Conservation (phyloP, 2,329 filamentous ascomycete species). For the Hymenotorrendiella dingleyae region DNA sequence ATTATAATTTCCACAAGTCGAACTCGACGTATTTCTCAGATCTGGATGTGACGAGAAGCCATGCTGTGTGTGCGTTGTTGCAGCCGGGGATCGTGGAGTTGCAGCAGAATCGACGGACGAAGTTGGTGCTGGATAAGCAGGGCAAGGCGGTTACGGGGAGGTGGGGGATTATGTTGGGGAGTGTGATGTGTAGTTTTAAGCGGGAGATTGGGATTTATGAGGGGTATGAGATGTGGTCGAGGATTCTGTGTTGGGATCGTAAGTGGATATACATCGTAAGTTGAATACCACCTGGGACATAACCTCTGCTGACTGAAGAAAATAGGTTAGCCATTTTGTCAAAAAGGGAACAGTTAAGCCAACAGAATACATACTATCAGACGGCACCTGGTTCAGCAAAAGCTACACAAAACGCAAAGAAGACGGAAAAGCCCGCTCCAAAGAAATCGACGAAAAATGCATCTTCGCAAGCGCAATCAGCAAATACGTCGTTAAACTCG, state of each 20-base stretch:
- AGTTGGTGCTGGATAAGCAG: slow-evolving; percentile 38
- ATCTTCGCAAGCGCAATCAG: slow-evolving; percentile 67
- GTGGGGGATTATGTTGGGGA: slow-evolving; percentile 63
- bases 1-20: slow-evolving; percentile 69
- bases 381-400: slow-evolving; percentile 36
- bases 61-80: slow-evolving; percentile 67
- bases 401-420: slow-evolving; percentile 35
- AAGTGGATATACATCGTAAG: slow-evolving; percentile 80
- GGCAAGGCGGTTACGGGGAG: slow-evolving; percentile 45
- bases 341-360: slow-evolving; percentile 53
- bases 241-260: slow-evolving; percentile 67
- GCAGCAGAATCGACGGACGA: slow-evolving; percentile 42
- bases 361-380: slow-evolving; percentile 35
- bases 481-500: slow-evolving; percentile 81
- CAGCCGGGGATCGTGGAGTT: slow-evolving; percentile 50
- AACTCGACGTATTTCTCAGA: slow-evolving; percentile 68
- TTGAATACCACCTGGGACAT: too few species aligned
- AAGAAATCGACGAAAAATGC: slow-evolving; percentile 49
- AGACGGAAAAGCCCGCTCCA: slow-evolving; percentile 29
- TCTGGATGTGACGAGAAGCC: slow-evolving; percentile 68
- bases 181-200: slow-evolving; percentile 68
- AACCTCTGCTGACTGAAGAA: too few species aligned
- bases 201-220: slow-evolving; percentile 65
- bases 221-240: slow-evolving; percentile 67
- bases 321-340: slow-evolving; percentile 69